Percentiles rank a stretch among this genome's conserved stretches.
These are phyloP conservation scores for Lumnitzera racemosa DNA, from an alignment of 345 rosid genomes.

Conservation along the genomic window DNA sequence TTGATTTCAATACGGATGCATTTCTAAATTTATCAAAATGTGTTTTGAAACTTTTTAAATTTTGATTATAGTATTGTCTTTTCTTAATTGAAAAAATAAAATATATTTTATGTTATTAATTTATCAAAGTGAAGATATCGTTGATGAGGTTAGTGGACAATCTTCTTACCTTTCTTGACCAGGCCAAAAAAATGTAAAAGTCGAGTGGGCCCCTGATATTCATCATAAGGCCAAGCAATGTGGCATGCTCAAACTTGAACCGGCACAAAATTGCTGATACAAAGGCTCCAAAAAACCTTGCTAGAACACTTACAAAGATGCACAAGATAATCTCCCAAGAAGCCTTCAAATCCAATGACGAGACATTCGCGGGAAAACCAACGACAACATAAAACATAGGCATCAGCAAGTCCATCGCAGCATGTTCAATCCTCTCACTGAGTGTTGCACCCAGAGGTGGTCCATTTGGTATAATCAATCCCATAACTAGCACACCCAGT, in stretches of 20 bases:
- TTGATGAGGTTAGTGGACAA: background rate
- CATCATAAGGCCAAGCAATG: conserved; percentile 20
- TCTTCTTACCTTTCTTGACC: conserved; percentile 2
- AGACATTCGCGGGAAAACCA: conserved; percentile 14
- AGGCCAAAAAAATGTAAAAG: background rate
- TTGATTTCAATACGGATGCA: no score
- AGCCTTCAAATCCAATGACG: conserved; percentile 1
- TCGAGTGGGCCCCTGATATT: conserved; percentile 19
- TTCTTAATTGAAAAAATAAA: no score
- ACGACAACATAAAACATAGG: conserved; percentile 18
- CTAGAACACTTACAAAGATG: background rate
- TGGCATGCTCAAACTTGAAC: background rate
- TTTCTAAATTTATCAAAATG: no score
- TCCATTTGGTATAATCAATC: conserved; percentile 21
- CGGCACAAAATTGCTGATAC: conserved; percentile 8
- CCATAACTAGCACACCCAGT: conserved; percentile 12
- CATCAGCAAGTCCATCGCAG: conserved; percentile 17
- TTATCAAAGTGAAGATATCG: no score
- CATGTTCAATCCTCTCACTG: conserved; percentile 16
- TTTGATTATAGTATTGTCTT: no score
- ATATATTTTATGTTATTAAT: no score
- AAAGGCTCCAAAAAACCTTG: conserved; percentile 10
- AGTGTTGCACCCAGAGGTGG: conserved; percentile 18
- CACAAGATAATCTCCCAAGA: background rate
- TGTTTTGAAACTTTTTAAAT: no score